These are phyloP conservation scores for Monosporascus sp. DNA, from an alignment of 2,329 filamentous ascomycete genomes.

Conservation along the genomic window DNA sequence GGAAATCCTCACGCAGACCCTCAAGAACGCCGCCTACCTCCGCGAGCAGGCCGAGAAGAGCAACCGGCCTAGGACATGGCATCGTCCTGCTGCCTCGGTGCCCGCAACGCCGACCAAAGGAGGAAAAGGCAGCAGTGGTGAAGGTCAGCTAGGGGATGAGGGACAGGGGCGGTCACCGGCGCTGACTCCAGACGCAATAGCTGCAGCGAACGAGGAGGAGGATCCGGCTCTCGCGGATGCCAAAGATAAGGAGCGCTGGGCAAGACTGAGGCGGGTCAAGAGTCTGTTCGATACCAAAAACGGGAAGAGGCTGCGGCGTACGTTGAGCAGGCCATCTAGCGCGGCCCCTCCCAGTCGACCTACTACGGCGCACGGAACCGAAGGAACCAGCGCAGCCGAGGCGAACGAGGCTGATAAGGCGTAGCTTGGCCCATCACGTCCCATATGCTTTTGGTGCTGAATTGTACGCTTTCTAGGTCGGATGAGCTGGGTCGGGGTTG, in stretches of 20 bases:
- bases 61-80: slow-evolving; percentile 22
- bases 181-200: slow-evolving; percentile 19
- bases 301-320: slow-evolving; percentile 45
- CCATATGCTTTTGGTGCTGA: too few relatives aligned
- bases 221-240: slow-evolving; percentile 43
- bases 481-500: too few relatives aligned
- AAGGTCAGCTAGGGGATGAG: slow-evolving; percentile 12
- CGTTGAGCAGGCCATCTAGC: slow-evolving; percentile 33
- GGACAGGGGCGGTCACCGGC: slow-evolving; percentile 12
- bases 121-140: background rate
- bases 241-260: slow-evolving; percentile 70
- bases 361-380: slow-evolving; percentile 19
- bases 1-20: slow-evolving; percentile 48
- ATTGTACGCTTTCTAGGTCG: too few relatives aligned
- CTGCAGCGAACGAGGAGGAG: slow-evolving; percentile 37
- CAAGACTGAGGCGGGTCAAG: slow-evolving; percentile 65
- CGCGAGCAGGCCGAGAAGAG: slow-evolving; percentile 29
- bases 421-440: too few relatives aligned
- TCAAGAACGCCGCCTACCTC: slow-evolving; percentile 56
- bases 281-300: slow-evolving; percentile 65
- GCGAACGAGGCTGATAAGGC: slow-evolving; percentile 8
- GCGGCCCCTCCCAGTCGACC: slow-evolving; percentile 30
- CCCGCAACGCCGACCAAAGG: slow-evolving; percentile 19
- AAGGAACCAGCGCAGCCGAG: slow-evolving; percentile 12
- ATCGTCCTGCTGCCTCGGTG: slow-evolving; percentile 22